Conservation (phyloP, 805 yeast species). For the Ogataea henricii region DNA sequence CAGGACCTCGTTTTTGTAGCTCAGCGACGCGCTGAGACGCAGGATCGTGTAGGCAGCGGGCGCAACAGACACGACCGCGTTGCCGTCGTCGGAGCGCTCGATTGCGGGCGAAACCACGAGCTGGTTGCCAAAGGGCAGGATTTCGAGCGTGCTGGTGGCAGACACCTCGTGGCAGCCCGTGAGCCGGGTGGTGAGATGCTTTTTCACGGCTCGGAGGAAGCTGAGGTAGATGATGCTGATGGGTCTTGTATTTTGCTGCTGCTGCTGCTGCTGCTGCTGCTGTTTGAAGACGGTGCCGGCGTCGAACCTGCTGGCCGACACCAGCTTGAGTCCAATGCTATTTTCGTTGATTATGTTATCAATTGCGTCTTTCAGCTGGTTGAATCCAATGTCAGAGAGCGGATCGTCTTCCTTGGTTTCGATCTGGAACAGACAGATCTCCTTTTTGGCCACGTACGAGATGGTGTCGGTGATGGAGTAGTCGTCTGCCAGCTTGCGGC, state of each 20-base stretch:
- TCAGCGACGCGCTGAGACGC: conserved; percentile 50
- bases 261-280: conserved; percentile 15
- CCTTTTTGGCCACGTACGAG: conserved; percentile 33
- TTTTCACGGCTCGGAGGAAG: conserved; percentile 51
- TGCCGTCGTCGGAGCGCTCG: conserved; percentile 15
- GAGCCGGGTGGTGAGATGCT: conserved; percentile 36
- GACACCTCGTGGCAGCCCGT: conserved; percentile 20
- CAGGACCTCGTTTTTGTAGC: conserved; percentile 47
- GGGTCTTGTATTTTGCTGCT: conserved; percentile 26
- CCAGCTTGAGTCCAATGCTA: conserved; percentile 26
- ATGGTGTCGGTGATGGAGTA: conserved; percentile 32
- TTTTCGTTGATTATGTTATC: conserved; percentile 33
- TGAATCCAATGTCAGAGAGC: conserved; percentile 27
- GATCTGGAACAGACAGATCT: conserved; percentile 35
- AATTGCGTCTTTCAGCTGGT: conserved; percentile 35
- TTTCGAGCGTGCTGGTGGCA: conserved; percentile 34
- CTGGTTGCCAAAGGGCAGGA: conserved; percentile 56
- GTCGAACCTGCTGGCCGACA: conserved; percentile 31
- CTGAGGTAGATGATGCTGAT: conserved; percentile 42
- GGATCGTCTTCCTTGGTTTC: conserved; percentile 21
- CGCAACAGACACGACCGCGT: background rate
- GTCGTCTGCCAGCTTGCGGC: conserved; percentile 28
- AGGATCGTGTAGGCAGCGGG: conserved; percentile 34
- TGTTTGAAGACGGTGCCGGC: conserved; percentile 28
- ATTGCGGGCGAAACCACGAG: conserved; percentile 32